Base-by-base conservation (phyloP, 2,329 filamentous ascomycete species). In the Xylariaceae sp. region DNA sequence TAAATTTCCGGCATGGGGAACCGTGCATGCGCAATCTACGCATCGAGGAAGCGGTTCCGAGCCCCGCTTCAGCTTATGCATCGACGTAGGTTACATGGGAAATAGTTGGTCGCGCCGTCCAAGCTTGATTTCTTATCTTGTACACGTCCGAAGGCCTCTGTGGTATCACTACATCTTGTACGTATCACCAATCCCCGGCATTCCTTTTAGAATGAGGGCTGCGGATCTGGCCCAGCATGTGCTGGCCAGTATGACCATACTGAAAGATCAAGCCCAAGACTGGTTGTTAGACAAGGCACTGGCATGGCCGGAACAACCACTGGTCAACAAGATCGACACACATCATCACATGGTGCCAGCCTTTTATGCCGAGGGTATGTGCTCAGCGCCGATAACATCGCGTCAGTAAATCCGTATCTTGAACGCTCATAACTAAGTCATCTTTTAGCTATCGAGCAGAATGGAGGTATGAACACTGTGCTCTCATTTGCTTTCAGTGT, bases 261-360 rank as follows among this genome's bases (percentile, higher is more conserved):
- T 46, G 17, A 46, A 46, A 15, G 35, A 46, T 36, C 44, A 46
- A 40, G 44, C 44, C 30, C 44, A 46, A 35, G 44, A 46, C 36
- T 46, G 44, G 44, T 35, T 46, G 35, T n/a, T 46, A 14, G 44
- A 46, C 36, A 46, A 46, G 44, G 18, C 44, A 22, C 12, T 46
- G 12, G 44, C 35, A 5, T 46, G 44, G 44, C 44, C 44, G 14
- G 44, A 39, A 36, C 44, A 46, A 19, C 44, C 44, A 14, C 10
- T 30, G 11, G 32, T 46, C 36, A 46, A 46, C 35, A 46, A 46
- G 17, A 46, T 46, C 44, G 44, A 46, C 44, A 40, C 22, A n/a
- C 44, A 46, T 38, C 44, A 46, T 46, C 44, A 46, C 22, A 39
- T 46, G 35, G 44, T 46, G 35, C 44, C 44, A 6, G 35, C 36